Conservation (phyloP, 306 rosid genomes). For the Cucumis hystrix region DNA sequence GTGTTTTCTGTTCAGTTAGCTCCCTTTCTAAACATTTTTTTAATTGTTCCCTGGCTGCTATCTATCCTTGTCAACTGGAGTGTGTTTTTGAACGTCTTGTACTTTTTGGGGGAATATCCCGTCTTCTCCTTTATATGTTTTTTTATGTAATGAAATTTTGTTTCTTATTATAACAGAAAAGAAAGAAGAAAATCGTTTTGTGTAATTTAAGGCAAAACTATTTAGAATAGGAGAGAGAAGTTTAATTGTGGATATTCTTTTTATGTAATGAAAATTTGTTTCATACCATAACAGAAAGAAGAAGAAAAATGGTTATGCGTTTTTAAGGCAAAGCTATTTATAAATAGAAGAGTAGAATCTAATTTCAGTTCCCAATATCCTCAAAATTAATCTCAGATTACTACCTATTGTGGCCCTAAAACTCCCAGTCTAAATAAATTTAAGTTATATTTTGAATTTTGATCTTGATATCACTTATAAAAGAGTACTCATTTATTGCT, state of each 20-base stretch:
- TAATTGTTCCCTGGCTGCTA: neutral
- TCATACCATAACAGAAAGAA: neutral
- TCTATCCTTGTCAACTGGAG: neutral
- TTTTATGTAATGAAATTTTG: neutral
- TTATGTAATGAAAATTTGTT: neutral
- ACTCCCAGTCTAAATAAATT: neutral
- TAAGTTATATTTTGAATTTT: neutral
- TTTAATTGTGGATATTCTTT: neutral
- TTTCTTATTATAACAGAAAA: neutral
- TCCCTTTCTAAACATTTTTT: neutral
- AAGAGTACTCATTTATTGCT: neutral
- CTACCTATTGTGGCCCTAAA: neutral
- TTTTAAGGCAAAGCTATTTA: neutral
- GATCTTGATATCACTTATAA: neutral
- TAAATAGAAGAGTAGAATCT: neutral
- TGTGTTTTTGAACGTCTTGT: neutral
- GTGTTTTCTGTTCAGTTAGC: neutral
- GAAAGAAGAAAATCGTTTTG: neutral
- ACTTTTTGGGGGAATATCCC: neutral
- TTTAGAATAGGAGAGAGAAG: neutral
- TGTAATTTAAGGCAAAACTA: neutral
- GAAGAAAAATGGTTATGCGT: neutral
- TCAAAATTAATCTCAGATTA: neutral
- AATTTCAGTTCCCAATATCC: neutral
- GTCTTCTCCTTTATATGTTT: neutral